Conservation (phyloP, 257 asterid species). For the Solanum megistacrolobum region DNA sequence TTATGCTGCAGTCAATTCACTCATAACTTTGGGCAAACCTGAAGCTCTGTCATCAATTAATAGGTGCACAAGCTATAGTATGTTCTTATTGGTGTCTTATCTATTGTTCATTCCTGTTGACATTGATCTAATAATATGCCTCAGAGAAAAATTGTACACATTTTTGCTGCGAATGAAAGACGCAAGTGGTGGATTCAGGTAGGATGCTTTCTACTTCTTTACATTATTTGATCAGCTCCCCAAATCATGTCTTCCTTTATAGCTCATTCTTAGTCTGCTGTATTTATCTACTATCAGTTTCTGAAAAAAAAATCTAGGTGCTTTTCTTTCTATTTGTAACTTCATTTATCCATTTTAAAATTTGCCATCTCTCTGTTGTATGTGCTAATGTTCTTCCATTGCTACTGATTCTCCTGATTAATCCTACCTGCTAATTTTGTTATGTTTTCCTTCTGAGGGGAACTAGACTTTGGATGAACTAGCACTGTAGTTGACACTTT, state of each 20-base stretch:
- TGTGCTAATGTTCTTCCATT: not conserved
- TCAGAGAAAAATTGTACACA: constrained; percentile 44
- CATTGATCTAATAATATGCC: not conserved
- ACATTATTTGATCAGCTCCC: not conserved
- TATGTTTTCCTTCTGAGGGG: not conserved
- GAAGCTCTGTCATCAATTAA: constrained; percentile 66
- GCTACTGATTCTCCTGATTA: not conserved
- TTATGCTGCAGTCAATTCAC: constrained; percentile 82
- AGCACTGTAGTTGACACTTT: not conserved
- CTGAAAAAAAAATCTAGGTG: not conserved
- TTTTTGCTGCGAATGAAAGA: constrained; percentile 84
- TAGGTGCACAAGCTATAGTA: constrained; percentile 34
- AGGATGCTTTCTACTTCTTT: not conserved
- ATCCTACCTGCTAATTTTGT: not conserved
- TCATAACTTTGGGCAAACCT: constrained; percentile 67
- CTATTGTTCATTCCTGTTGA: not conserved
- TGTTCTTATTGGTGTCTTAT: not conserved
- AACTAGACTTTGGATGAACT: not conserved
- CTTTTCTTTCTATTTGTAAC: not conserved
- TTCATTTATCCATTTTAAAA: not conserved
- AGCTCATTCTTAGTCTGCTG: not conserved
- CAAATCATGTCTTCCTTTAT: not conserved
- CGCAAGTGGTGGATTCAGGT: constrained; percentile 95
- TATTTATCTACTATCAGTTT: not conserved
- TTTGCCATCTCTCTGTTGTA: not conserved